A percentile compares a stretch with the other conserved stretches of the same genome.
Conservation (phyloP, 805 yeast genomes). For the Schwanniomyces occidentalis region DNA sequence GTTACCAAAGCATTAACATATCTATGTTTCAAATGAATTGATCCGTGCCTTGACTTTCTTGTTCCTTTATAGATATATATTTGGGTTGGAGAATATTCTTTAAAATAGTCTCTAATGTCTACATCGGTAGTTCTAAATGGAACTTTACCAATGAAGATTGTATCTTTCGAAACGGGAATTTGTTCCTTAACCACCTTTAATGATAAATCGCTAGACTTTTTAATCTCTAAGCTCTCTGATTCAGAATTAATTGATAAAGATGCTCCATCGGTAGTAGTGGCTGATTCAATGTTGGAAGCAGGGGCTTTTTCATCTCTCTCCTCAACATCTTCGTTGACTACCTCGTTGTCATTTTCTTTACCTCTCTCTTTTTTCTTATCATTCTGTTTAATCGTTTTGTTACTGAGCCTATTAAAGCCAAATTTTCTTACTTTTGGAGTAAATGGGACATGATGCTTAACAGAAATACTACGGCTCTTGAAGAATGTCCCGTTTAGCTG, state of each 20-base stretch:
- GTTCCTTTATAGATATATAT: constrained; percentile 46
- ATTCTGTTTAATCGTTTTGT: background rate
- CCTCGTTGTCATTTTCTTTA: background rate
- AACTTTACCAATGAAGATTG: constrained; percentile 46
- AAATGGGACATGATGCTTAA: constrained; percentile 46
- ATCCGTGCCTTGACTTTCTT: constrained; percentile 23
- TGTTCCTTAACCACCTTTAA: background rate
- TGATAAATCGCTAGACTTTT: background rate
- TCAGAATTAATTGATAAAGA: too few species aligned
- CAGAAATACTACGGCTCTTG: constrained; percentile 39
- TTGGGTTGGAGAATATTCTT: constrained; percentile 46
- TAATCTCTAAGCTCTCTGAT: background rate
- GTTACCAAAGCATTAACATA: constrained; percentile 57
- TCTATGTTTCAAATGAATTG: constrained; percentile 33
- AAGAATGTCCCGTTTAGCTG: constrained; percentile 25
- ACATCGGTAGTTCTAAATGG: constrained; percentile 42
- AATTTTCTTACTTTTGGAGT: constrained; percentile 20
- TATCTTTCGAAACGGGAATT: constrained; percentile 36
- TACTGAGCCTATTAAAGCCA: constrained; percentile 4
- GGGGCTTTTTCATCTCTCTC: constrained; percentile 1
- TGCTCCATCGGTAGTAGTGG: too few species aligned
- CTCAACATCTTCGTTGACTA: background rate
- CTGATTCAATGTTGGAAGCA: background rate
- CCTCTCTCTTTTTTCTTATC: background rate
- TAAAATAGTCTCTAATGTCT: constrained; percentile 46